Evolutionary conservation across 371 early-diverging fungal species (phyloP).

Genomic region (Smittium mucronatum): DNA sequence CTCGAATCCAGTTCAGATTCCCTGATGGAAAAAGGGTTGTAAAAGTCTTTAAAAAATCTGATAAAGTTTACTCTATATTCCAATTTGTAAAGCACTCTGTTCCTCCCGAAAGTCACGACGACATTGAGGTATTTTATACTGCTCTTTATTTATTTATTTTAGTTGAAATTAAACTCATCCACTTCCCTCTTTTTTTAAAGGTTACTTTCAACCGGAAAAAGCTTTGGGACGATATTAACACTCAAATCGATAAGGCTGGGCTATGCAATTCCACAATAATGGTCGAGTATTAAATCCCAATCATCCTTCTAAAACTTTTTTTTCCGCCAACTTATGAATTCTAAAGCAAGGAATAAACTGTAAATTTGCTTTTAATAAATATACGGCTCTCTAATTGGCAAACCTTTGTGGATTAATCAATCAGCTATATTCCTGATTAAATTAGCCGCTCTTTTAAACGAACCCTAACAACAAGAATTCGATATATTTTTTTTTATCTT

Average conservation of each 20-base stretch:
- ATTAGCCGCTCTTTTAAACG: too few relatives aligned
- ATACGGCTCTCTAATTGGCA: too few relatives aligned
- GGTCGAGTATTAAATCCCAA: background rate
- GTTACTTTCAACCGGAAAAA: conserved; percentile 1
- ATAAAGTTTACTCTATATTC: conserved; percentile 48
- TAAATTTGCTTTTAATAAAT: too few relatives aligned
- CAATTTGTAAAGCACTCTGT: conserved; percentile 42
- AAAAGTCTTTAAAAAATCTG: conserved; percentile 48
- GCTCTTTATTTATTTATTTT: conserved; percentile 5
- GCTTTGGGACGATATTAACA: background rate
- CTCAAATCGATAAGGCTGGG: background rate
- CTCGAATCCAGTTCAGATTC: conserved; percentile 55
- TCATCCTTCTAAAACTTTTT: too few relatives aligned
- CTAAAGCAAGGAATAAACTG: too few relatives aligned
- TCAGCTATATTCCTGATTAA: too few relatives aligned
- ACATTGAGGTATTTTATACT: conserved; percentile 1
- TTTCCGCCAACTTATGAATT: too few relatives aligned
- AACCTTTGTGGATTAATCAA: too few relatives aligned
- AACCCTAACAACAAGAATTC: too few relatives aligned
- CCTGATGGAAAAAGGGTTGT: conserved; percentile 50
- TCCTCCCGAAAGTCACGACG: background rate
- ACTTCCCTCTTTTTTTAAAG: background rate
- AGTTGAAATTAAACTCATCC: background rate
- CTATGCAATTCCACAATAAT: background rate
- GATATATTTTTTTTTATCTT: too few relatives aligned